These are phyloP conservation scores for Aspergillus homomorphus DNA, from an alignment of 495 filamentous ascomycete genomes.

Conservation along the genomic window DNA sequence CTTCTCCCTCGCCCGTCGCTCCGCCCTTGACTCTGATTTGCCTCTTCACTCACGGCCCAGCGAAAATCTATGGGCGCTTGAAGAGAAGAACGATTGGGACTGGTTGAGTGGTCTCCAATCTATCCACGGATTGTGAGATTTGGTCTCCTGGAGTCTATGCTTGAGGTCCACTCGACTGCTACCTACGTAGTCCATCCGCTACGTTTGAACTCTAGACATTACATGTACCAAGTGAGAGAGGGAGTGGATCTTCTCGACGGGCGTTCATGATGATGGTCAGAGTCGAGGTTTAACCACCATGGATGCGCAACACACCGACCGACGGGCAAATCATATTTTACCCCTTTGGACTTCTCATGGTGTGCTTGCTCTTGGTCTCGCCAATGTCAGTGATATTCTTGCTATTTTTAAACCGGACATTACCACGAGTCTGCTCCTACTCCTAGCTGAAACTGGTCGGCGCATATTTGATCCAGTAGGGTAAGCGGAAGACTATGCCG, in stretches of 20 bases:
- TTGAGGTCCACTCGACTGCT: not conserved
- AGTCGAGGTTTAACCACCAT: no score
- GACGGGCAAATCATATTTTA: not conserved
- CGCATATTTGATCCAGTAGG: not conserved
- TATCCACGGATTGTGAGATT: constrained; percentile 6
- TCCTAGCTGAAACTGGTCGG: not conserved
- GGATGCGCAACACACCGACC: not conserved
- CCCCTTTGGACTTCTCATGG: not conserved
- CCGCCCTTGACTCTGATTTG: constrained; percentile 22
- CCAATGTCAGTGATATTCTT: not conserved
- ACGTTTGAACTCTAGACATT: no score
- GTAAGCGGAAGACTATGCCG: not conserved
- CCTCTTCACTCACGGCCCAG: constrained; percentile 9
- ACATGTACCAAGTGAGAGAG: no score
- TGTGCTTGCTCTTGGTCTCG: not conserved
- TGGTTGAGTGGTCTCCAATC: constrained; percentile 10
- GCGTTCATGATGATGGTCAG: no score
- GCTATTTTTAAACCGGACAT: not conserved
- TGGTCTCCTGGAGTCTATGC: not conserved
- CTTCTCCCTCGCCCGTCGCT: constrained; percentile 10
- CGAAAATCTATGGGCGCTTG: constrained; percentile 10
- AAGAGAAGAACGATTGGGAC: constrained; percentile 8
- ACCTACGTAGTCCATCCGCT: not conserved
- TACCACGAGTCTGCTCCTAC: not conserved
- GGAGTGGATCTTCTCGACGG: not conserved